Conservation (phyloP, 495 filamentous ascomycete genomes). For the Hyaloscypha variabilis region DNA sequence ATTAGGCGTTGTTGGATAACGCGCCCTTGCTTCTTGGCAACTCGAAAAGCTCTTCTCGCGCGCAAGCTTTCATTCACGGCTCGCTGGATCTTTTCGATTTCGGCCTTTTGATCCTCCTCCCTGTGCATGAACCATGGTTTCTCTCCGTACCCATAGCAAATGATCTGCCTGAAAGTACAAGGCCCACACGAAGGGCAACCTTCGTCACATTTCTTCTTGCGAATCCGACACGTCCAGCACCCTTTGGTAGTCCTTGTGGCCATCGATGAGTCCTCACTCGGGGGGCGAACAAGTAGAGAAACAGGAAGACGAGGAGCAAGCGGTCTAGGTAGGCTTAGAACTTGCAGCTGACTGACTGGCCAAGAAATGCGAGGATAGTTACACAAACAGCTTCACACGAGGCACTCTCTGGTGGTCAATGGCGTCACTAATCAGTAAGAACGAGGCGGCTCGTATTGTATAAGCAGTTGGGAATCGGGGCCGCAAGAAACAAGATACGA, state of each 20-base stretch:
- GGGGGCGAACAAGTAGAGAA: not conserved
- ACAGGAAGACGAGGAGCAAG: not conserved
- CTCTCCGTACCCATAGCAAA: constrained; percentile 36
- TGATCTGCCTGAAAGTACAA: constrained; percentile 35
- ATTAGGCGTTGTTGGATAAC: not conserved
- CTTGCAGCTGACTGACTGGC: not conserved
- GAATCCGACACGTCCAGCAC: constrained; percentile 38
- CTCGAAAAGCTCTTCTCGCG: constrained; percentile 12
- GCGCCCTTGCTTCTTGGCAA: constrained; percentile 4
- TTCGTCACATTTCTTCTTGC: constrained; percentile 45
- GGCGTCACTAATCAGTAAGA: not conserved
- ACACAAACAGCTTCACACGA: not conserved
- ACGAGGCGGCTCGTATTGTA: no score
- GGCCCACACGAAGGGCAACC: constrained; percentile 33
- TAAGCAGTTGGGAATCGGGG: no score
- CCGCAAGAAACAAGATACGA: no score
- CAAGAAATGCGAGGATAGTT: not conserved
- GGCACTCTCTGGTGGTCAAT: not conserved
- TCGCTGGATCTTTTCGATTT: constrained; percentile 16
- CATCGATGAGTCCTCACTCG: not conserved
- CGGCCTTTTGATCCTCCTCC: constrained; percentile 56
- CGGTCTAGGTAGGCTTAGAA: not conserved
- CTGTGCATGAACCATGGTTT: constrained; percentile 38
- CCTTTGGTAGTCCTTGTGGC: not conserved
- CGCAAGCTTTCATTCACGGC: constrained; percentile 16